phyloP scores from a whole-genome alignment of 192 early-diverging fungal species.

The Phlyctochytrium bullatum region DNA sequence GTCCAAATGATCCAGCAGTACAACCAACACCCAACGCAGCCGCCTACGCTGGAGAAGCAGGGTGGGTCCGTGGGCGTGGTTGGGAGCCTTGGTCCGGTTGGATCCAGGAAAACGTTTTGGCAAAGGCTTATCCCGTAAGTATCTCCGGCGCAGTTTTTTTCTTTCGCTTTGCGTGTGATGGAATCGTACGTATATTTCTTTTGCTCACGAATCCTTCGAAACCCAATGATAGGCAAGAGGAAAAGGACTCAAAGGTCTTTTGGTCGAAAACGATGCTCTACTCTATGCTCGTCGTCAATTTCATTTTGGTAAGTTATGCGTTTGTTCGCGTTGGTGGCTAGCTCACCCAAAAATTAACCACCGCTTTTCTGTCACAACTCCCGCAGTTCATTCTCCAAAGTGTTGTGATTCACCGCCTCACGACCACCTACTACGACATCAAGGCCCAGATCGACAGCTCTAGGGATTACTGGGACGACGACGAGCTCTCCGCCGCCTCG shows the following conservation, averaged over 20 bases:
- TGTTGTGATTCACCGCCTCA: background rate
- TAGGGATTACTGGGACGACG: background rate
- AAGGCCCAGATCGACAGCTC: background rate
- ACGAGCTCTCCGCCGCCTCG: background rate
- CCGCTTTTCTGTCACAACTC: background rate
- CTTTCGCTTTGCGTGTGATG: conserved; percentile 4
- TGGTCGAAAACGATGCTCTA: background rate
- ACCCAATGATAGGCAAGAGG: background rate
- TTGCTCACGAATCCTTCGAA: background rate
- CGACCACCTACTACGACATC: background rate
- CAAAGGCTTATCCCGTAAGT: too few species aligned
- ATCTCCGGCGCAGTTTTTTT: too few species aligned
- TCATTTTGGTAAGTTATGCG: background rate
- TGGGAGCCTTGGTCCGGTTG: too few species aligned
- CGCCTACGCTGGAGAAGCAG: too few species aligned
- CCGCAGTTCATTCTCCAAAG: background rate
- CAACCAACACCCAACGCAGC: too few species aligned
- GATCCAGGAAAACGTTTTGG: too few species aligned
- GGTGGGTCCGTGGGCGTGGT: too few species aligned
- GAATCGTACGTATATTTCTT: background rate
- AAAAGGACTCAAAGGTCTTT: background rate
- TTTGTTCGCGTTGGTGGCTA: background rate
- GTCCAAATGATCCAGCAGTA: too few species aligned
- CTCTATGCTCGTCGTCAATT: background rate
- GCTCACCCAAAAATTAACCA: too few species aligned